These are phyloP conservation scores for Alternaria gaisen DNA, from an alignment of 2,329 filamentous ascomycete species.

Conservation along the genomic window DNA sequence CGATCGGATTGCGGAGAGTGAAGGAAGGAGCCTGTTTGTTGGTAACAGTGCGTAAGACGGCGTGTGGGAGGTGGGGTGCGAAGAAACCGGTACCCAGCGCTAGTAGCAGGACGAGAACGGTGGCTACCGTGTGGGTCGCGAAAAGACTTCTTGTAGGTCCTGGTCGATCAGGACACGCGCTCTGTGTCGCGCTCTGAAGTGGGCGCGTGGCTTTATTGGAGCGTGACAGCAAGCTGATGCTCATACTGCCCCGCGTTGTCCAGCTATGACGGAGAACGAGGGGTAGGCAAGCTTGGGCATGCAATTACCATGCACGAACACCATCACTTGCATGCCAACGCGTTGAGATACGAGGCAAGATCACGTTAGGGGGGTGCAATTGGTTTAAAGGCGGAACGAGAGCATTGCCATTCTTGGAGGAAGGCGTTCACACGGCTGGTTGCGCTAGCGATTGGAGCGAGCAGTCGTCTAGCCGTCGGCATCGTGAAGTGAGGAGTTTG, in stretches of 20 bases:
- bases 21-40: conserved; percentile 33
- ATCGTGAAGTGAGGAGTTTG: conserved; percentile 9
- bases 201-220: conserved; percentile 26
- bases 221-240: conserved; percentile 14
- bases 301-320: conserved; percentile 27
- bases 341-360: conserved; percentile 5
- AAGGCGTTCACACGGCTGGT: conserved; percentile 7
- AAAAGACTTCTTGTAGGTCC: conserved; percentile 10
- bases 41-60: conserved; percentile 37
- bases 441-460: conserved; percentile 23
- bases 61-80: conserved; percentile 48
- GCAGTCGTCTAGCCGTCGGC: conserved; percentile 5
- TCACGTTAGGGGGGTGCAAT: conserved; percentile 8
- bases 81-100: conserved; percentile 48
- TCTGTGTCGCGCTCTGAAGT: conserved; percentile 7
- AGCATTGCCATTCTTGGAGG: background rate
- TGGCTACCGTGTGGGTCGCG: conserved; percentile 36
- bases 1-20: conserved; percentile 37
- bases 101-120: conserved; percentile 45
- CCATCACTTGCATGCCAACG: conserved; percentile 22
- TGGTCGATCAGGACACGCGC: conserved; percentile 5
- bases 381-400: conserved; percentile 13
- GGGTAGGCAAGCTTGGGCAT: conserved; percentile 22
- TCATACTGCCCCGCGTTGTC: conserved; percentile 28
- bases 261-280: conserved; percentile 31